These are phyloP conservation scores for Xylaria cubensis DNA, from an alignment of 495 filamentous ascomycete species.

Conservation along the genomic window DNA sequence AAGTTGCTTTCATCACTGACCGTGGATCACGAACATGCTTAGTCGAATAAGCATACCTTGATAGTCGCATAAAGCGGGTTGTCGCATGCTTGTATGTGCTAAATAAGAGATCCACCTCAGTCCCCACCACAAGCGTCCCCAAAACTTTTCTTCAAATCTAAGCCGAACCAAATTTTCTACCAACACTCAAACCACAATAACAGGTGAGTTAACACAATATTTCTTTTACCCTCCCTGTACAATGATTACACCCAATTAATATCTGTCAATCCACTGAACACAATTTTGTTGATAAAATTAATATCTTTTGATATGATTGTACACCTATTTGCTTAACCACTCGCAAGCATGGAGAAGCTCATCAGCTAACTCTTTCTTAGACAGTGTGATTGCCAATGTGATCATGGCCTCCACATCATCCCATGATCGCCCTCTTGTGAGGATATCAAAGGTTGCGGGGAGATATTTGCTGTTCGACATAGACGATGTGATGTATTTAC, in stretches of 20 bases:
- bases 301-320: constrained; percentile 47
- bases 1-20: not conserved
- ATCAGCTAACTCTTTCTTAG: constrained; percentile 32
- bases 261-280: constrained; percentile 93
- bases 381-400: constrained; percentile 23
- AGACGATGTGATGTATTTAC: constrained; percentile 78
- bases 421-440: constrained; percentile 53
- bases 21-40: not conserved
- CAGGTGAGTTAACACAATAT: constrained; percentile 29
- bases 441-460: constrained; percentile 80
- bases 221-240: constrained; percentile 36
- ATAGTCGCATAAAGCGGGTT: not conserved
- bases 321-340: constrained; percentile 31
- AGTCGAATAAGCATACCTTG: not conserved
- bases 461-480: constrained; percentile 91
- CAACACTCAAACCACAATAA: constrained; percentile 26
- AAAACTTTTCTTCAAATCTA: constrained; percentile 33
- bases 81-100: not conserved
- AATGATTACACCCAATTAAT: constrained; percentile 72
- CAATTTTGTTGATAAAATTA: constrained; percentile 44
- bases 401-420: constrained; percentile 36
- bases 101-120: not conserved
- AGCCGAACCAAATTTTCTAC: not conserved
- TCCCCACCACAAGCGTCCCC: constrained; percentile 7
- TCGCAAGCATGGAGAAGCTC: constrained; percentile 3